These are phyloP conservation scores for Clohesyomyces aquaticus DNA, from an alignment of 495 filamentous ascomycete species.

Conservation along the genomic window DNA sequence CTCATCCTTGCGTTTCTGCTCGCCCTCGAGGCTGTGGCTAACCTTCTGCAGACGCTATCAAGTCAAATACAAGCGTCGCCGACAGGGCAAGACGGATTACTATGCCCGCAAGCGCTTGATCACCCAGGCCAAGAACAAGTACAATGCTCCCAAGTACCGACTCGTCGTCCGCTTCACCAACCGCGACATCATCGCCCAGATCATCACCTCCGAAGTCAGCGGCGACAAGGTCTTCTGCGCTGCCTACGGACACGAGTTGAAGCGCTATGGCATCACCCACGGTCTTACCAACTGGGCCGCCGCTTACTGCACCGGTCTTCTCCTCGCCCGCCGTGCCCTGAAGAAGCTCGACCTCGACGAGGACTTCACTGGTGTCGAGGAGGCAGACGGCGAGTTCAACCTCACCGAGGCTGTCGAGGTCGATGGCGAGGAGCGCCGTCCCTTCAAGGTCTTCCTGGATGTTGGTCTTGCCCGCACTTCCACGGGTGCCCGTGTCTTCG, in stretches of 20 bases:
- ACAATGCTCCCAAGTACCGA: constrained; percentile 99
- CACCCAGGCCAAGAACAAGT: constrained; percentile 99
- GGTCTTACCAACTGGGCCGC: constrained; percentile 99
- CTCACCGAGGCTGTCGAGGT: constrained; percentile 90
- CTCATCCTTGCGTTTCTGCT: constrained; percentile 24
- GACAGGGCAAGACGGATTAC: constrained; percentile 99
- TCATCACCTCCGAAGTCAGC: constrained; percentile 92
- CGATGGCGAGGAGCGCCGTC: constrained; percentile 83
- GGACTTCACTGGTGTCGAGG: constrained; percentile 89
- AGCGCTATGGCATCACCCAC: constrained; percentile 94
- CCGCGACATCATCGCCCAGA: constrained; percentile 97
- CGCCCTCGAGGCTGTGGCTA: constrained; percentile 18
- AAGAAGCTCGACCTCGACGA: constrained; percentile 94
- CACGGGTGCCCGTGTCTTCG: constrained; percentile 97
- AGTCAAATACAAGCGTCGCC: constrained; percentile 99
- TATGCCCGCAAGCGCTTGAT: constrained; percentile 99
- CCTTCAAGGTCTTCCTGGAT: constrained; percentile 98
- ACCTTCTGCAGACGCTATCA: constrained; percentile 69
- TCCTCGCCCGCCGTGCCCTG: constrained; percentile 93
- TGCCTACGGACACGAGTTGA: constrained; percentile 97
- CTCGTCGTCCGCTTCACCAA: constrained; percentile 99
- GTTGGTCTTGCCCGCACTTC: constrained; percentile 96
- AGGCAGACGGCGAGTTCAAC: constrained; percentile 89
- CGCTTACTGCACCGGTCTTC: constrained; percentile 93
- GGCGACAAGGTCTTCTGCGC: constrained; percentile 94